Base-by-base conservation (phyloP, 1,284 basidiomycete genomes). In the Apiotrichum mycotoxinovorans region DNA sequence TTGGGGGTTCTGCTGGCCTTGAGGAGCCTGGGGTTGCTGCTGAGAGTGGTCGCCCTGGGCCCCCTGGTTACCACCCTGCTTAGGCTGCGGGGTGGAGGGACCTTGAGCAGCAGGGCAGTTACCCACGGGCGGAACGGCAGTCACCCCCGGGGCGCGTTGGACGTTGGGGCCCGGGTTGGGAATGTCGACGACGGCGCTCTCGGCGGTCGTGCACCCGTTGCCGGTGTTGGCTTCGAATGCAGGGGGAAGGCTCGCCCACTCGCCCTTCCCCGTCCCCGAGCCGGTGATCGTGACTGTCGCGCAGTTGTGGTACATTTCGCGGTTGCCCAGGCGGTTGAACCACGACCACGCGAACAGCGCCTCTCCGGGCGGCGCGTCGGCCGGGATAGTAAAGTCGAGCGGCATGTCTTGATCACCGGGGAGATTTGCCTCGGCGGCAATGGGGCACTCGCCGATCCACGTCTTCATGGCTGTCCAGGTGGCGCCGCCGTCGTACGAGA, bases 291-390 rank as follows among this genome's bases (percentile, higher is more conserved):
- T 73, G 51, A 79, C 72, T 11, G 70, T 58, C 7, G 78, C 78
- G 53, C 78, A 79, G 63, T 79, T 78, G 62, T 73, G 70, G 70
- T 79, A 73, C 69, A 75, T 71, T 45, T 76, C 74, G 34, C 74
- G 66, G 54, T 75, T 76, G 18, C 76, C 76, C 27, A 60, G 23
- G 43, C 57, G 50, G 66, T 79, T 79, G 68, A 77, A 76, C 79
- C 79, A 80, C 11, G 67, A 70, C 79, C 79, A 80, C 20, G 70
- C 67, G 49, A 80, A 78, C n/a, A 79, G 57, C 7, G 76, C 78
- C 30, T 76, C 66, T 11, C 72, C 76, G 9, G 65, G 54, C 0
- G 78, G 77, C 0, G 76, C 69, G 25, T 71, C 66, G 10, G 37
- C 37, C 5, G 79, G 78, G 27, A 80, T 69, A 3, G 64, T 62